Evolutionary conservation across 2,329 filamentous ascomycete genomes (phyloP).

Genomic region (Penicillium sp.): DNA sequence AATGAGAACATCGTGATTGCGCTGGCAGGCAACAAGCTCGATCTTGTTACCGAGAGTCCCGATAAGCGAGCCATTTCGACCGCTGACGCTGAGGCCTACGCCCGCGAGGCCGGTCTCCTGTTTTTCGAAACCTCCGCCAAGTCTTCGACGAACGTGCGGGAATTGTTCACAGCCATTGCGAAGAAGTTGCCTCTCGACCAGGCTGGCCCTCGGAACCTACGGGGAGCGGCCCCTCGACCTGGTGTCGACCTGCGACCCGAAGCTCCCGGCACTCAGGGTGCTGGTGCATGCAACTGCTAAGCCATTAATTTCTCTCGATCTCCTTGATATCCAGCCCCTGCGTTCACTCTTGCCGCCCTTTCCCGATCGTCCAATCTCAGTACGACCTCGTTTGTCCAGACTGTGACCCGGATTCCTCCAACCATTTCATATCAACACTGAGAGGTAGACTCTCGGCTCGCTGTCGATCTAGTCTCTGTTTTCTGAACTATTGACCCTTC

Average conservation of each 20-base stretch:
- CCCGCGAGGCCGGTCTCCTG: constrained; percentile 83
- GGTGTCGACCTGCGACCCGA: constrained; percentile 65
- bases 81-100: constrained; percentile 91
- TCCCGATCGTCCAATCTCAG: not conserved
- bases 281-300: constrained; percentile 62
- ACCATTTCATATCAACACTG: constrained; percentile 7
- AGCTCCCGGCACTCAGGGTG: constrained; percentile 56
- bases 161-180: constrained; percentile 94
- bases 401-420: constrained; percentile 1
- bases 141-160: constrained; percentile 90
- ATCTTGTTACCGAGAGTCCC: constrained; percentile 88
- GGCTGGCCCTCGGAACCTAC: constrained; percentile 81
- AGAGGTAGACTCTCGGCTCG: constrained; percentile 14
- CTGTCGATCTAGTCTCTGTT: constrained; percentile 15
- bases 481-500: constrained; percentile 19
- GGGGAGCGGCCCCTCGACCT: constrained; percentile 55
- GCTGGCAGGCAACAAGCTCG: constrained; percentile 94
- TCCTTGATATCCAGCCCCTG: not conserved
- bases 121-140: constrained; percentile 99
- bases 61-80: constrained; percentile 90
- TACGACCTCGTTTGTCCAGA: not conserved
- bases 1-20: constrained; percentile 99
- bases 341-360: not conserved
- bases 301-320: constrained; percentile 4
- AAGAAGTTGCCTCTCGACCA: constrained; percentile 97